Percentiles rank a stretch among this genome's conserved stretches.
Evolutionary conservation across 2,329 filamentous ascomycete species (phyloP).

Genomic region (Colletotrichum gigasporum): DNA sequence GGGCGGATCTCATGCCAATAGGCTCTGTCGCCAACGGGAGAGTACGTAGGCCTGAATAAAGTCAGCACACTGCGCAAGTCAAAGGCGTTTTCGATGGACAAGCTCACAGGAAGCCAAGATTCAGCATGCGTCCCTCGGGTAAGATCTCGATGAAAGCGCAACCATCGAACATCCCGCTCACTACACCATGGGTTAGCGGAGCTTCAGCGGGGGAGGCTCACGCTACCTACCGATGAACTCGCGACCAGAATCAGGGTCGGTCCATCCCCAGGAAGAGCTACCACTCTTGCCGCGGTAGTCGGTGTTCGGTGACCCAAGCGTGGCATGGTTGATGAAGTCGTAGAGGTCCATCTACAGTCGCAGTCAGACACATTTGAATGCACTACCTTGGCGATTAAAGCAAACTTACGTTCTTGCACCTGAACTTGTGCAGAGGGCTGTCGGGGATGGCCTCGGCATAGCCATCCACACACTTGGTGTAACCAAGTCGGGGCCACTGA

Average conservation of each 20-base stretch:
- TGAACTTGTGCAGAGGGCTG: conserved; percentile 35
- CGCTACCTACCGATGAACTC: conserved; percentile 25
- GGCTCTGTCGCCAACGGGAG: conserved; percentile 26
- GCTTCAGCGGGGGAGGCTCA: neutral
- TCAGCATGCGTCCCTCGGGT: conserved; percentile 50
- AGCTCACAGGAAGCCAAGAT: conserved; percentile 51
- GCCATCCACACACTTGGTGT: conserved; percentile 36
- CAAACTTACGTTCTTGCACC: conserved; percentile 34
- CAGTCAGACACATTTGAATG: no score
- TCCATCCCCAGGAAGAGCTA: conserved; percentile 53
- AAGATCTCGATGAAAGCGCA: conserved; percentile 55
- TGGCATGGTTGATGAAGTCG: conserved; percentile 62
- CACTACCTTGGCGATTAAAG: no score
- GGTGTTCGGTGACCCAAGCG: conserved; percentile 53
- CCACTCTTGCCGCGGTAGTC: conserved; percentile 36
- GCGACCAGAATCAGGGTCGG: conserved; percentile 46
- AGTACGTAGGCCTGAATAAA: conserved; percentile 20
- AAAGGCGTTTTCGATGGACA: neutral
- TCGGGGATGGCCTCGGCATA: conserved; percentile 34
- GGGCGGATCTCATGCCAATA: conserved; percentile 48
- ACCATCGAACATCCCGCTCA: conserved; percentile 46
- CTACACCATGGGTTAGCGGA: neutral
- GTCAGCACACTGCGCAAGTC: neutral
- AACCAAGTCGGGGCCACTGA: conserved; percentile 35
- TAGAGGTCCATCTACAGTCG: conserved; percentile 61